A percentile compares a stretch with the other conserved stretches of the same genome.
These are phyloP conservation scores for Xylariales sp. DNA, from an alignment of 2,329 filamentous ascomycete species.

Conservation along the genomic window DNA sequence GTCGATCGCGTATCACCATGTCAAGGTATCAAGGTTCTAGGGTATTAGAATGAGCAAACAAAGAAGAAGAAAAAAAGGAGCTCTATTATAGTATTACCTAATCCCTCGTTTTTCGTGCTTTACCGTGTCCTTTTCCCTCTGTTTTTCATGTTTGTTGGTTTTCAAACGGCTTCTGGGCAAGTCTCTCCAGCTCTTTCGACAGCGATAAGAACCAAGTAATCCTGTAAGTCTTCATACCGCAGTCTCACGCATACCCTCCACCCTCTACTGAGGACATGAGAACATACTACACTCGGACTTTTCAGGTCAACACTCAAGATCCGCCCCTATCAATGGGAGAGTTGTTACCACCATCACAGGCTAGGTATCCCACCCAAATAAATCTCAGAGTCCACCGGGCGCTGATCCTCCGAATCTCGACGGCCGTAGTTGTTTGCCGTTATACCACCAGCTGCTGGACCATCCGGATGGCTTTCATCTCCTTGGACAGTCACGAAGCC, in stretches of 20 bases:
- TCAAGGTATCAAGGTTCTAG: background rate
- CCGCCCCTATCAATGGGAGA: constrained; percentile 31
- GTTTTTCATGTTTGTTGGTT: background rate
- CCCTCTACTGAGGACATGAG: background rate
- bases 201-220: constrained; percentile 6
- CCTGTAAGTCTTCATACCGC: background rate
- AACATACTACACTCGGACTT: background rate
- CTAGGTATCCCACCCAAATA: constrained; percentile 8
- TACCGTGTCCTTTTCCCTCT: background rate
- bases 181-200: background rate
- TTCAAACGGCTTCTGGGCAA: constrained; percentile 1
- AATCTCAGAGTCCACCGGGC: background rate
- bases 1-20: background rate
- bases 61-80: background rate
- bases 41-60: background rate
- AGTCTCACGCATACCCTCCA: background rate
- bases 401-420: constrained; percentile 20
- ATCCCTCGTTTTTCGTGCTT: constrained; percentile 6
- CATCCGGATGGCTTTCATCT: constrained; percentile 1
- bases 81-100: constrained; percentile 27
- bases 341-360: constrained; percentile 26
- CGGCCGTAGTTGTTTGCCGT: constrained; percentile 18
- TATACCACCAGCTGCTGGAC: constrained; percentile 1
- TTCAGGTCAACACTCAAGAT: constrained; percentile 11
- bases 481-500: constrained; percentile 12